phyloP scores from a whole-genome alignment of 2,329 filamentous ascomycete genomes.

The Leptoxyphium fumago region DNA sequence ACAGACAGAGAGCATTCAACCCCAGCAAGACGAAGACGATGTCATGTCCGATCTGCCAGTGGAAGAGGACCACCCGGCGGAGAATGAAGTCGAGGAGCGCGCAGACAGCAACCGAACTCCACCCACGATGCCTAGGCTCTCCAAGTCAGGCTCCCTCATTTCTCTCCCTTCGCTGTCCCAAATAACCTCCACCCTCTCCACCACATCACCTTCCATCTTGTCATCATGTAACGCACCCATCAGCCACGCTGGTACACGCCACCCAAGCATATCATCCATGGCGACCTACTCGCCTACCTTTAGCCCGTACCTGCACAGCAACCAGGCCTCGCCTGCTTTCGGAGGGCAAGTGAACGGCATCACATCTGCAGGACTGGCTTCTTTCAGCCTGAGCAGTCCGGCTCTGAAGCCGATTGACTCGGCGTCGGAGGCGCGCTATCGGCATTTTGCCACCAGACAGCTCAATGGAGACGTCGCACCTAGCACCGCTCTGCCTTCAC shows the following conservation, averaged over 20 bases:
- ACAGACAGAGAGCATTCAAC: slow-evolving; percentile 2
- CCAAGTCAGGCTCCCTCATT: slow-evolving; percentile 10
- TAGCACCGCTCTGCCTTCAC: background rate
- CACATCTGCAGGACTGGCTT: background rate
- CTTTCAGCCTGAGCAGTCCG: slow-evolving; percentile 22
- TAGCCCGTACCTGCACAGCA: slow-evolving; percentile 26
- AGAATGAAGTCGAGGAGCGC: background rate
- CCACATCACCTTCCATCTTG: slow-evolving; percentile 26
- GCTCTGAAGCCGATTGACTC: slow-evolving; percentile 42
- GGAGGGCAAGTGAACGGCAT: slow-evolving; percentile 26
- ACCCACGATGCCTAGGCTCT: background rate
- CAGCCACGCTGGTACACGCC: slow-evolving; percentile 6
- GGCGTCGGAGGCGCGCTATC: background rate
- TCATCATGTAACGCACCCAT: slow-evolving; percentile 22
- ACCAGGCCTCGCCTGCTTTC: slow-evolving; percentile 44
- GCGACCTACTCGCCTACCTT: slow-evolving; percentile 11
- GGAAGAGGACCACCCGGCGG: background rate
- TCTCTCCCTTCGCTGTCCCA: slow-evolving; percentile 23
- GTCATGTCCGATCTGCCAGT: slow-evolving; percentile 5
- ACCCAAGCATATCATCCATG: slow-evolving; percentile 36
- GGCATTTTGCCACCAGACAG: background rate
- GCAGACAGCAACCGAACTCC: background rate
- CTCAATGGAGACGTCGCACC: background rate
- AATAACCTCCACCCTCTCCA: slow-evolving; percentile 30
- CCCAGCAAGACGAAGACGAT: slow-evolving; percentile 26